Percentiles rank a stretch among this genome's conserved stretches.
phyloP scores from a whole-genome alignment of 1,284 basidiomycete species.

The Mycena citricolor region DNA sequence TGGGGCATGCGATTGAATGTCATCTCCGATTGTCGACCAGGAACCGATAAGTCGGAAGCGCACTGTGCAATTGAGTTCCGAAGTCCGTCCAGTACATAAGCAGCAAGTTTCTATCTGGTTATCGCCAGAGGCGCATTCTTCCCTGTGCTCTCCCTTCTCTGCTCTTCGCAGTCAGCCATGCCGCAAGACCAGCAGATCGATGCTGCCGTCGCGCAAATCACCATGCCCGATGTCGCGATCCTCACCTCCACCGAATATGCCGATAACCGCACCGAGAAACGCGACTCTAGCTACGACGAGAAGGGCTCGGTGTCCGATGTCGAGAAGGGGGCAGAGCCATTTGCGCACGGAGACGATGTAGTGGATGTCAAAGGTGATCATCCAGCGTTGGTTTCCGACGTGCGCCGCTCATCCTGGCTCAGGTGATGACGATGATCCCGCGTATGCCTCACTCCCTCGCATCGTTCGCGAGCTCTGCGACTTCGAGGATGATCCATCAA shows the following conservation, averaged over 20 bases:
- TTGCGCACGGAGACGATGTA: constrained; percentile 13
- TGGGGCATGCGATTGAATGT: too few species aligned
- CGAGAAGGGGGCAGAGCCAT: constrained; percentile 18
- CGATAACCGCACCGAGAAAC: constrained; percentile 2
- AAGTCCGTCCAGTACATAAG: too few species aligned
- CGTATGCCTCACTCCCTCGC: constrained; percentile 24
- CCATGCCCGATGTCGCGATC: constrained; percentile 15
- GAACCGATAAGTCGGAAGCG: too few species aligned
- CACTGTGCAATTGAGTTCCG: too few species aligned
- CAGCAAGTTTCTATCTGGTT: too few species aligned
- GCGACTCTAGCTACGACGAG: constrained; percentile 19
- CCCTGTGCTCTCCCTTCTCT: too few species aligned
- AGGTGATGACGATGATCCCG: constrained; percentile 27
- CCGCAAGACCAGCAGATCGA: constrained; percentile 15
- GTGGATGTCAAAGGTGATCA: constrained; percentile 16
- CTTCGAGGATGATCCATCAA: constrained; percentile 9
- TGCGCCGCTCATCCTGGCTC: neutral
- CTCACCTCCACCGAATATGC: constrained; percentile 15
- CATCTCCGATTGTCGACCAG: too few species aligned
- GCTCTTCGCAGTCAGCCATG: constrained; percentile 12
- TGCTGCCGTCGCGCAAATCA: too few species aligned
- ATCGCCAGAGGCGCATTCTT: too few species aligned
- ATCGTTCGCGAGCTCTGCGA: constrained; percentile 28
- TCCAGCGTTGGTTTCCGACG: neutral
- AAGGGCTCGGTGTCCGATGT: constrained; percentile 18